Percentiles rank a stretch among this genome's conserved stretches.
Conservation (phyloP, 1,139 yeast species). For the Kurtzmaniella quercitrusa region DNA sequence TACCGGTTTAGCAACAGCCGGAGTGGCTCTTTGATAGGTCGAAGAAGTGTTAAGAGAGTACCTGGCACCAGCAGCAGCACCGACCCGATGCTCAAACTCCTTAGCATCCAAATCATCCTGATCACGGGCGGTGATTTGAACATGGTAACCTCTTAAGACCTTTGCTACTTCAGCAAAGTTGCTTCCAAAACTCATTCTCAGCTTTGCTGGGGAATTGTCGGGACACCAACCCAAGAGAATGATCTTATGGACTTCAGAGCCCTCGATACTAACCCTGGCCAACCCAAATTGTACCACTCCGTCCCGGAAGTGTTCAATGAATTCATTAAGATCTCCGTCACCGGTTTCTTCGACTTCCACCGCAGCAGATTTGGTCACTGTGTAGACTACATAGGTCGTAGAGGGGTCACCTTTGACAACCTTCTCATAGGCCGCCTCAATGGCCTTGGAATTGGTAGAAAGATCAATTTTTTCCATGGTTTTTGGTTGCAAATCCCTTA, state of each 20-base stretch:
- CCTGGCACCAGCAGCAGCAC: constrained; percentile 94
- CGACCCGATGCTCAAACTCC: constrained; percentile 70
- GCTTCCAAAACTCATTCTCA: constrained; percentile 69
- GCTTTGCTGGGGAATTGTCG: constrained; percentile 73
- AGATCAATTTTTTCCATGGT: constrained; percentile 56
- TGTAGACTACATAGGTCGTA: constrained; percentile 57
- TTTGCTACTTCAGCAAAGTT: constrained; percentile 73
- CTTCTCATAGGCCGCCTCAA: constrained; percentile 58
- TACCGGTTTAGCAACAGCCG: constrained; percentile 17
- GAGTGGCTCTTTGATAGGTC: constrained; percentile 10
- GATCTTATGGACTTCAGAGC: constrained; percentile 80
- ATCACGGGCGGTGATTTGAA: constrained; percentile 95
- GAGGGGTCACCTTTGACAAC: constrained; percentile 60
- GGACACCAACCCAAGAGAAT: constrained; percentile 94
- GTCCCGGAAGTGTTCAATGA: constrained; percentile 78
- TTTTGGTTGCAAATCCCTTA: no score
- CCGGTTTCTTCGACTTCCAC: constrained; percentile 58
- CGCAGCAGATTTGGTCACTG: constrained; percentile 55
- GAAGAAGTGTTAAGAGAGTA: constrained; percentile 58
- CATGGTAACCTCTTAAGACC: constrained; percentile 78
- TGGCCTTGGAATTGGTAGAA: constrained; percentile 54
- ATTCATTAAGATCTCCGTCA: constrained; percentile 66
- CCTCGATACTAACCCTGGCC: constrained; percentile 83
- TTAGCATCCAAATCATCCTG: constrained; percentile 80
- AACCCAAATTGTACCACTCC: constrained; percentile 90